A percentile compares a stretch with the other conserved stretches of the same genome.
phyloP scores from a whole-genome alignment of 2,329 filamentous ascomycete genomes.

The Rasamsonia emersonii region DNA sequence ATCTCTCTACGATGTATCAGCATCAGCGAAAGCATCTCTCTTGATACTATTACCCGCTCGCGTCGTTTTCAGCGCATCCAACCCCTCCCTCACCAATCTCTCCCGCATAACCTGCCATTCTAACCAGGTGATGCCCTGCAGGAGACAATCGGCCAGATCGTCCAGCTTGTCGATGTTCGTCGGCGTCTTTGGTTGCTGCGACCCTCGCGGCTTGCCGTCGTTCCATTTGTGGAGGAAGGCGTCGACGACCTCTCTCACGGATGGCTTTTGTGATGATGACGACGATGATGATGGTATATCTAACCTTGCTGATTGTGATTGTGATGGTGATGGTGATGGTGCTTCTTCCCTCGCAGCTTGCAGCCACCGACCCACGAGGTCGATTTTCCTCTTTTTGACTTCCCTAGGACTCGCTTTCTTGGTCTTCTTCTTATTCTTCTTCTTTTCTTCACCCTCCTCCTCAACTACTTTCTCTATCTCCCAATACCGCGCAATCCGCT shows the following conservation, averaged over 20 bases:
- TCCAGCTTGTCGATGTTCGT: slow-evolving; percentile 55
- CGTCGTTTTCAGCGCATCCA: slow-evolving; percentile 8
- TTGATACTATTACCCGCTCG: no score
- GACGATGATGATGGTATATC: slow-evolving; percentile 24
- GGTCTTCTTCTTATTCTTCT: slow-evolving; percentile 13
- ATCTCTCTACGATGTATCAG: no score
- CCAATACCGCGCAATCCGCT: slow-evolving; percentile 50
- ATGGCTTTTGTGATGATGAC: no score
- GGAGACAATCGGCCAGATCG: slow-evolving; percentile 69
- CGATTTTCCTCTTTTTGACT: slow-evolving; percentile 51
- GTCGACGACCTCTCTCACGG: no score
- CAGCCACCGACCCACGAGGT: slow-evolving; percentile 51
- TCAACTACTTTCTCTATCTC: slow-evolving; percentile 14
- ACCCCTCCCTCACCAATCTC: slow-evolving; percentile 16
- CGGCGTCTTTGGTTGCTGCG: slow-evolving; percentile 7
- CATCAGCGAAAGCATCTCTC: no score
- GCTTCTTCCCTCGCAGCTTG: slow-evolving; percentile 9
- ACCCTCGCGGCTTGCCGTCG: slow-evolving; percentile 11
- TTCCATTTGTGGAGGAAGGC: slow-evolving; percentile 24
- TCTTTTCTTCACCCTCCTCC: slow-evolving; percentile 5
- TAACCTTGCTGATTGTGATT: slow-evolving; percentile 23
- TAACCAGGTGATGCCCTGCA: slow-evolving; percentile 70
- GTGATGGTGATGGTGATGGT: no score
- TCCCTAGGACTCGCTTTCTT: slow-evolving; percentile 17
- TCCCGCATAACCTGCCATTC: slow-evolving; percentile 53